Conservation (phyloP, 179 eudicot genomes). For the Beta lomatogona region DNA sequence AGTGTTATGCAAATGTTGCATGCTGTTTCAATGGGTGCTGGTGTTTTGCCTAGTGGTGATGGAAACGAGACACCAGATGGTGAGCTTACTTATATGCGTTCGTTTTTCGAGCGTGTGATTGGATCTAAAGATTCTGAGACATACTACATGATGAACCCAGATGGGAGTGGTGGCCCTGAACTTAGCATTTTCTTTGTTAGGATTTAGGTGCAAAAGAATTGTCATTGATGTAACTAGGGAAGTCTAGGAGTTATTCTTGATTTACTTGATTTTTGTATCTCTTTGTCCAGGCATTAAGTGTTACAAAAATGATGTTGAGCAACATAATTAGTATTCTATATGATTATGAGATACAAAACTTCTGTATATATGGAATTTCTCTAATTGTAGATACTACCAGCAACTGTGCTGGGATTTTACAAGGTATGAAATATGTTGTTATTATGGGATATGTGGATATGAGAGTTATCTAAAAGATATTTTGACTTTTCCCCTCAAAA, state of each 20-base stretch:
- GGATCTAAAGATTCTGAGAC: slow-evolving; percentile 90
- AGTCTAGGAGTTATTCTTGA: neutral
- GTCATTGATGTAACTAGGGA: neutral
- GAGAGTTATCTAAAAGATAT: too few species aligned
- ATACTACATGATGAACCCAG: slow-evolving; percentile 85
- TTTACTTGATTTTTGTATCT: neutral
- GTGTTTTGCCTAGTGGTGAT: slow-evolving; percentile 60
- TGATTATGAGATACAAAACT: neutral
- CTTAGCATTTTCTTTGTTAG: slow-evolving; percentile 88
- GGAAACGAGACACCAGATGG: slow-evolving; percentile 47
- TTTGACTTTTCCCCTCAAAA: too few species aligned
- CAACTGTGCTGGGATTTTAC: neutral
- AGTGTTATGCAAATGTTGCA: slow-evolving; percentile 67
- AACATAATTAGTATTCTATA: neutral
- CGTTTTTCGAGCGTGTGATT: slow-evolving; percentile 65
- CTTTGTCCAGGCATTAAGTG: neutral
- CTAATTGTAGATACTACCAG: slow-evolving; percentile 8
- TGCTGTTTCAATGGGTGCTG: slow-evolving; percentile 90
- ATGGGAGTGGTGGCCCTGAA: slow-evolving; percentile 80
- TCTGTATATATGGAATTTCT: neutral
- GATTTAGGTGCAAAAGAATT: slow-evolving; percentile 30
- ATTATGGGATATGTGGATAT: too few species aligned
- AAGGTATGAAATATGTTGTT: neutral
- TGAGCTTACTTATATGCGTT: slow-evolving; percentile 82
- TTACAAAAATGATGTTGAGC: neutral